Percentiles rank a stretch among this genome's conserved stretches.
phyloP scores from a whole-genome alignment of 2,329 filamentous ascomycete species.

The Beauveria sp. region DNA sequence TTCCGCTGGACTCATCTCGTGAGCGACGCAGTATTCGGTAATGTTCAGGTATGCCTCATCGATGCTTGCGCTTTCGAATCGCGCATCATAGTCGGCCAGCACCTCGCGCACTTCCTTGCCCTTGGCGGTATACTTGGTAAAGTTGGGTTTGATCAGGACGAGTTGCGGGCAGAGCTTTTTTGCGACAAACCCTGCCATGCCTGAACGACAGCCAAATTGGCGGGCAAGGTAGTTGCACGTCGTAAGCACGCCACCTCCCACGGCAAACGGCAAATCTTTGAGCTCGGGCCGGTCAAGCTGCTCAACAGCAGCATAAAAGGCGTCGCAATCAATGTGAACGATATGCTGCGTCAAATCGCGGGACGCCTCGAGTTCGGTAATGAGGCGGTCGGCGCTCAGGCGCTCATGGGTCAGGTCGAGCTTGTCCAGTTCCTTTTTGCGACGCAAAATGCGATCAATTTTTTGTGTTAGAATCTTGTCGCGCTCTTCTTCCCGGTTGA shows the following conservation, averaged over 20 bases:
- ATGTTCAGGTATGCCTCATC: slow-evolving; percentile 97
- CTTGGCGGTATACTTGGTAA: slow-evolving; percentile 85
- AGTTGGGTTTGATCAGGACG: slow-evolving; percentile 75
- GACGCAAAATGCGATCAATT: slow-evolving; percentile 69
- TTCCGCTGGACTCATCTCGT: slow-evolving; percentile 61
- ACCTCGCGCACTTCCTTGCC: slow-evolving; percentile 80
- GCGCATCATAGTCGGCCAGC: slow-evolving; percentile 76
- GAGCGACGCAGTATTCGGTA: slow-evolving; percentile 70
- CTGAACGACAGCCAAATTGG: slow-evolving; percentile 83
- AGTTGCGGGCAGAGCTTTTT: slow-evolving; percentile 87
- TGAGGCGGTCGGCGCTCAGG: slow-evolving; percentile 71
- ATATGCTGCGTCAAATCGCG: slow-evolving; percentile 79
- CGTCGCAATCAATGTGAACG: slow-evolving; percentile 93
- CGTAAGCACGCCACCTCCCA: slow-evolving; percentile 61
- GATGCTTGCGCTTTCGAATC: slow-evolving; percentile 89
- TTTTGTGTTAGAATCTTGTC: slow-evolving; percentile 80
- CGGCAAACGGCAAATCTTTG: slow-evolving; percentile 80
- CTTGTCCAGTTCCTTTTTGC: slow-evolving; percentile 67
- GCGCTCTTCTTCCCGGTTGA: slow-evolving; percentile 78
- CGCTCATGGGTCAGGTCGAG: slow-evolving; percentile 66
- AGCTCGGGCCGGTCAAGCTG: slow-evolving; percentile 77
- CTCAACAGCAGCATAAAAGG: slow-evolving; percentile 94
- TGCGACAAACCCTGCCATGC: slow-evolving; percentile 94
- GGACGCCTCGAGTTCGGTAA: slow-evolving; percentile 68
- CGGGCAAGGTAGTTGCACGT: slow-evolving; percentile 83